phyloP scores from a whole-genome alignment of 108 stramenopile species.

The Craspedostauros australis region DNA sequence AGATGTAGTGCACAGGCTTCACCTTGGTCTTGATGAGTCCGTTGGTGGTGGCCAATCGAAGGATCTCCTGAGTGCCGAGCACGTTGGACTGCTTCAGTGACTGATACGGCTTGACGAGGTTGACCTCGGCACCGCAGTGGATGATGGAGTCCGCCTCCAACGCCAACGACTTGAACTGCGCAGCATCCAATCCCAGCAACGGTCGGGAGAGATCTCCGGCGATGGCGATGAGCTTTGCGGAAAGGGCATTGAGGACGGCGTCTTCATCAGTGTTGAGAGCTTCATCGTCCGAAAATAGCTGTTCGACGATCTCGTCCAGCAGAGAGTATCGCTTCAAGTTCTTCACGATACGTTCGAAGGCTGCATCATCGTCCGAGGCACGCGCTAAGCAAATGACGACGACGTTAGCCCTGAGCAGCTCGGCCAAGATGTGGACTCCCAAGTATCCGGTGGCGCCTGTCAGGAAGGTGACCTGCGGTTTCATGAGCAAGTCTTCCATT shows the following conservation, averaged over 20 bases:
- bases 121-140: conserved; percentile 73
- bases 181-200: conserved; percentile 47
- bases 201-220: conserved; percentile 54
- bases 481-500: conserved; percentile 13
- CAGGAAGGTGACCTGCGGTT: conserved; percentile 51
- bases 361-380: conserved; percentile 25
- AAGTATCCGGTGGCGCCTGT: conserved; percentile 76
- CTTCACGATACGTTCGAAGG: conserved; percentile 29
- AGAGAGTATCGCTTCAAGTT: conserved; percentile 34
- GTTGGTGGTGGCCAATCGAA: conserved; percentile 59
- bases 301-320: not conserved
- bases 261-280: not conserved
- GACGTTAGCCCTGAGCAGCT: conserved; percentile 43
- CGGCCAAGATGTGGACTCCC: conserved; percentile 58
- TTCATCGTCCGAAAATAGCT: not conserved
- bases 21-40: conserved; percentile 39
- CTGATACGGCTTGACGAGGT: conserved; percentile 60
- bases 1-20: conserved; percentile 58
- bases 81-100: conserved; percentile 66
- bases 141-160: conserved; percentile 64
- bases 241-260: conserved; percentile 21
- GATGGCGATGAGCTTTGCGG: conserved; percentile 35
- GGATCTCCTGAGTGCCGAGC: conserved; percentile 61
- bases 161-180: conserved; percentile 51
- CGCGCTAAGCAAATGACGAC: conserved; percentile 65